A percentile compares a stretch with the other conserved stretches of the same genome.
phyloP scores from a whole-genome alignment of 2,329 filamentous ascomycete species.

The Aspergillus phoenicis region DNA sequence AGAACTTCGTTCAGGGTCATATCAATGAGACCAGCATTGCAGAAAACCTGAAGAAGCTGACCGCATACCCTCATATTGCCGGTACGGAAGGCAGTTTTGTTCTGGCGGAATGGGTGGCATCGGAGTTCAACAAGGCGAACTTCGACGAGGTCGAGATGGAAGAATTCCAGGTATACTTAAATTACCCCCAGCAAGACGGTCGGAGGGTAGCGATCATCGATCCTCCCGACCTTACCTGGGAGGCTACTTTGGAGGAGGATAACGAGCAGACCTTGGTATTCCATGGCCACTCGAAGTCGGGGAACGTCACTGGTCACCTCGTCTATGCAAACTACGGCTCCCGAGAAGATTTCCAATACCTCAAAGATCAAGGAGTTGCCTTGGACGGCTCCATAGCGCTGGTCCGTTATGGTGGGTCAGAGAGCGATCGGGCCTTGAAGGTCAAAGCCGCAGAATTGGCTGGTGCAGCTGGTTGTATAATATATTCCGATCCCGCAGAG shows the following conservation, averaged over 20 bases:
- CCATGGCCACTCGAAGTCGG: constrained; percentile 84
- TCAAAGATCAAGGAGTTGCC: constrained; percentile 72
- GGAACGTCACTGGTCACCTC: constrained; percentile 81
- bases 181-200: constrained; percentile 79
- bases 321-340: constrained; percentile 94
- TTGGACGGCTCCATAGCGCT: constrained; percentile 80
- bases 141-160: constrained; percentile 77
- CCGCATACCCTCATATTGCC: constrained; percentile 83
- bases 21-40: constrained; percentile 71
- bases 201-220: constrained; percentile 79
- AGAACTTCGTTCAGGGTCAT: constrained; percentile 71
- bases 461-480: constrained; percentile 82
- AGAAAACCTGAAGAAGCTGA: constrained; percentile 75
- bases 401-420: constrained; percentile 76
- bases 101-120: constrained; percentile 80
- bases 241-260: constrained; percentile 81
- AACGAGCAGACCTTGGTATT: constrained; percentile 77
- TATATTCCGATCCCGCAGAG: constrained; percentile 87
- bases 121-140: constrained; percentile 69
- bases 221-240: constrained; percentile 69
- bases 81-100: constrained; percentile 93
- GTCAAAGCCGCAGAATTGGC: constrained; percentile 86
- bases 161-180: constrained; percentile 85
- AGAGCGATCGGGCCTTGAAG: constrained; percentile 75
- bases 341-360: constrained; percentile 73